Conservation (phyloP, 2,329 filamentous ascomycete genomes). For the Cyanodermella asteris region DNA sequence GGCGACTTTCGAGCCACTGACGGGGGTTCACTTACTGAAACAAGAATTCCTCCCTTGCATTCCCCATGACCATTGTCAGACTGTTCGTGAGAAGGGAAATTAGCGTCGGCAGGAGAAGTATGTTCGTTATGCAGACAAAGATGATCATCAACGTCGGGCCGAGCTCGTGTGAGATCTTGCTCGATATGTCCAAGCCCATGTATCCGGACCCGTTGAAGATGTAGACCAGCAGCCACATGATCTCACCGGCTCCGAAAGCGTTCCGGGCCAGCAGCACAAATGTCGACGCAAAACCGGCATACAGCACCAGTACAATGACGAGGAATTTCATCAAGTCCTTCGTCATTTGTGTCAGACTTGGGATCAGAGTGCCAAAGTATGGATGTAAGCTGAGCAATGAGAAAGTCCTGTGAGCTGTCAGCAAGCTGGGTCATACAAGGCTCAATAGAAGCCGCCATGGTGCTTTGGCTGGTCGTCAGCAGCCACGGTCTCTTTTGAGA, state of each 20-base stretch:
- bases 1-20: no score
- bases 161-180: constrained; percentile 2
- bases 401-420: constrained; percentile 63
- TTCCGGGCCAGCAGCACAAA: constrained; percentile 38
- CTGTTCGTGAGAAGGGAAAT: constrained; percentile 37
- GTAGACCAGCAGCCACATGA: constrained; percentile 38
- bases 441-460: no score
- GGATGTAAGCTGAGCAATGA: constrained; percentile 70
- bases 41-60: constrained; percentile 39
- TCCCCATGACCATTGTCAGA: constrained; percentile 35
- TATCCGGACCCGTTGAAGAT: constrained; percentile 34
- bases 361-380: constrained; percentile 79
- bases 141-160: constrained; percentile 19
- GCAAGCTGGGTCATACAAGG: not conserved
- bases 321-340: constrained; percentile 75
- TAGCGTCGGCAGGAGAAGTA: constrained; percentile 36
- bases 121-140: constrained; percentile 38
- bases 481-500: no score
- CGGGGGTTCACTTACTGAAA: constrained; percentile 27
- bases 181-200: constrained; percentile 4
- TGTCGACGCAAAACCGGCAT: constrained; percentile 70
- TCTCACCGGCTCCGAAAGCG: constrained; percentile 30
- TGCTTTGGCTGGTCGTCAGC: no score
- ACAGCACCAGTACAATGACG: constrained; percentile 59
- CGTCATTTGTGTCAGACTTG: constrained; percentile 80